Percentiles rank a stretch among this genome's conserved stretches.
These are phyloP conservation scores for Suillus sp. DNA, from an alignment of 768 basidiomycete genomes.

Conservation along the genomic window DNA sequence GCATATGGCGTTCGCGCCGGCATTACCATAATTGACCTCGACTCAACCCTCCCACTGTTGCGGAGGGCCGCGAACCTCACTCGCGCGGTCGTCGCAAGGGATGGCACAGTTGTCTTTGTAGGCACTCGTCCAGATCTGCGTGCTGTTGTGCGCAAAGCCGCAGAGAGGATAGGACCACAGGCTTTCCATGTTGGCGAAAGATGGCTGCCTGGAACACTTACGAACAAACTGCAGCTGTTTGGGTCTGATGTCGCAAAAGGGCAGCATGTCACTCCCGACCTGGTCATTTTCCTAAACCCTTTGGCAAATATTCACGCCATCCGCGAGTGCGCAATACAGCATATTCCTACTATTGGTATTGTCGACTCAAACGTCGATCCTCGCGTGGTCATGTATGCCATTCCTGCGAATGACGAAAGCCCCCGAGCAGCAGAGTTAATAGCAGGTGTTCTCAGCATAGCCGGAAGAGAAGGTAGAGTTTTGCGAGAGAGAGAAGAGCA, in stretches of 20 bases:
- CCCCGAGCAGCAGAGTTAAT: conserved; percentile 89
- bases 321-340: conserved; percentile 85
- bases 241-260: conserved; percentile 54
- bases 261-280: conserved; percentile 74
- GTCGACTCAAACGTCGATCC: conserved; percentile 97
- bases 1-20: conserved; percentile 91
- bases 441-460: conserved; percentile 86
- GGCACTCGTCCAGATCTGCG: conserved; percentile 84
- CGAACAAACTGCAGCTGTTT: conserved; percentile 80
- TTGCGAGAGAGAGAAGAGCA: conserved; percentile 38
- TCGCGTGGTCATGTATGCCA: conserved; percentile 95
- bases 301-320: conserved; percentile 82
- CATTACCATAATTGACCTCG: conserved; percentile 91
- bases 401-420: conserved; percentile 98
- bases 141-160: conserved; percentile 73
- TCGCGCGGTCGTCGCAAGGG: conserved; percentile 75
- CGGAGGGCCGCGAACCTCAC: conserved; percentile 89
- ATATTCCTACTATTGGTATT: conserved; percentile 92
- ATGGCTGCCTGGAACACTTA: conserved; percentile 96
- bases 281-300: conserved; percentile 91
- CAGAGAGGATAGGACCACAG: conserved; percentile 74
- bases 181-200: conserved; percentile 84
- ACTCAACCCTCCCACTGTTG: conserved; percentile 89
- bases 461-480: conserved; percentile 74
- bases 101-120: conserved; percentile 87